Base-by-base conservation (phyloP, 2,329 filamentous ascomycete species). In the Diaporthe sp. region DNA sequence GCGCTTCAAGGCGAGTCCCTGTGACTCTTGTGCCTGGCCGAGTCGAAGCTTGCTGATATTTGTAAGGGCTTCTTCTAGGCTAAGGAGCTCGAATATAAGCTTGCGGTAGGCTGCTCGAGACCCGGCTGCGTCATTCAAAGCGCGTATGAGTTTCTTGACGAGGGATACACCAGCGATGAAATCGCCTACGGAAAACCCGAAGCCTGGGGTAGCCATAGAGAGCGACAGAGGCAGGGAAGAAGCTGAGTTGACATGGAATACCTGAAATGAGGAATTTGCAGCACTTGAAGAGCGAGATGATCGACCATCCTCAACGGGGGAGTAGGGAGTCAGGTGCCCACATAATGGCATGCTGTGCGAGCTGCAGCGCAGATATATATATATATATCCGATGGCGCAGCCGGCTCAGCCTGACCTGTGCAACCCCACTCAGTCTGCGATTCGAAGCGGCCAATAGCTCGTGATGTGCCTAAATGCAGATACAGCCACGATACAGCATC, bases 111-210 rank as follows among this genome's bases (percentile, higher is more conserved):
- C 49, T 22, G 65, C 22, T 1, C 62, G 65, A 4, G 62, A 60
- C 17, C 72, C 62, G 9, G 62, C 65, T 37, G 72, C 22, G 13
- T 74, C 72, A 31, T 74, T 42, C 22, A 71, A 3, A 3, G 62
- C 62, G 2, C 44, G 53, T 37, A 71, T 55, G n/a, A 62, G 53
- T 31, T 74, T 62, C 19, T 37, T 42, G 8, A 74, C 6, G 13
- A 74, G 62, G 12, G 28, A 31, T 4, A 74, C 28, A 2, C 53
- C 65, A 6, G 62, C 46, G 31, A 71, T 31, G 22, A 71, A 51
- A 9, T 74, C 65, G 22, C 73, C 73, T 22, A 28, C 65, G 1
- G 73, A 75, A 19, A 71, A 75, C 3, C 65, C 55, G 34, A 71
- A 75, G 25, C 65, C 44, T 6, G 55, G 55, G 12, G 73, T 9